Conservation (phyloP, 208 protist species). For the Leishmania mexicana region DNA sequence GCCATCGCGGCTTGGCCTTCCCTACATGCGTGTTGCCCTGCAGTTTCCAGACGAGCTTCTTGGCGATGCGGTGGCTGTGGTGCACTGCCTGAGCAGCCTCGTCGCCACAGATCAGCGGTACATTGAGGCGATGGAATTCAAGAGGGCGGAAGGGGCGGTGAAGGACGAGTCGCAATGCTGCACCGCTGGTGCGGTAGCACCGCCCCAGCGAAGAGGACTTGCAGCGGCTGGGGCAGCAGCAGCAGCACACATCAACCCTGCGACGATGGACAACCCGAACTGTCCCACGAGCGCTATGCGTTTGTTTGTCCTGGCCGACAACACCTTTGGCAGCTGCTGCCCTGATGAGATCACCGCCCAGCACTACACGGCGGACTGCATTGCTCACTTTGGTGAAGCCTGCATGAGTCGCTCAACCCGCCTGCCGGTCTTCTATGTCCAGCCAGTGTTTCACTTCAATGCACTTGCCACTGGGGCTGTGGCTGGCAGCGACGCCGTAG, state of each 20-base stretch:
- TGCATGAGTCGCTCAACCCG: slow-evolving; percentile 86
- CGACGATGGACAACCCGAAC: slow-evolving; percentile 44
- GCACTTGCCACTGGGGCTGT: slow-evolving; percentile 1
- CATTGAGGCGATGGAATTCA: slow-evolving; percentile 13
- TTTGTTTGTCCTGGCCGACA: slow-evolving; percentile 89
- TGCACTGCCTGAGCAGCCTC: slow-evolving; percentile 48
- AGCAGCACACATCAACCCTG: slow-evolving; percentile 4
- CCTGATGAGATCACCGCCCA: slow-evolving; percentile 91
- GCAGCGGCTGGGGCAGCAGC: neutral
- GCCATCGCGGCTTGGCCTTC: neutral
- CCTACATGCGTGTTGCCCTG: slow-evolving; percentile 62
- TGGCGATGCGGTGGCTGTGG: slow-evolving; percentile 62
- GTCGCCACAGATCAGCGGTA: slow-evolving; percentile 43
- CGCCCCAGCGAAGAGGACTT: neutral
- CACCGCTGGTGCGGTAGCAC: neutral
- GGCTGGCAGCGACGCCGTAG: neutral
- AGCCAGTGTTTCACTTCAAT: slow-evolving; percentile 51
- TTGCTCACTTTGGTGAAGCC: slow-evolving; percentile 92
- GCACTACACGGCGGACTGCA: slow-evolving; percentile 82
- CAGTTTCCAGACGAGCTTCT: slow-evolving; percentile 92
- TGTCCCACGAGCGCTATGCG: slow-evolving; percentile 36
- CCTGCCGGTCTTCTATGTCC: slow-evolving; percentile 83
- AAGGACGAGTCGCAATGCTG: neutral
- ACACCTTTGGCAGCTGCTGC: slow-evolving; percentile 92
- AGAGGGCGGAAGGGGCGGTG: neutral